These are phyloP conservation scores for Oenanthe sinensis DNA, from an alignment of 129 eudicot genomes.

Conservation along the genomic window DNA sequence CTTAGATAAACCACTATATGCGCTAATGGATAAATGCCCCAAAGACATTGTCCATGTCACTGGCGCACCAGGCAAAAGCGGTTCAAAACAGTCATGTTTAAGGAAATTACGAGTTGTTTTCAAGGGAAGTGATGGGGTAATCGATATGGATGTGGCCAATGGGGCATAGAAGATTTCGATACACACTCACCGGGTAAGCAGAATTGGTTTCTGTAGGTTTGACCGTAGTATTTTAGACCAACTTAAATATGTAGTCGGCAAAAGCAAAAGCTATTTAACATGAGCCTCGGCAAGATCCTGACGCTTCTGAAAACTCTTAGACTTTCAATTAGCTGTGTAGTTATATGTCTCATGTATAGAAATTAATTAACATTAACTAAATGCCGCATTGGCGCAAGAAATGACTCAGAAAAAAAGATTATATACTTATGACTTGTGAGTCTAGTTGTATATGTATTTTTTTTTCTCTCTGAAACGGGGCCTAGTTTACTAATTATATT, in stretches of 20 bases:
- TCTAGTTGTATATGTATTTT: too few species aligned
- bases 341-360: neutral
- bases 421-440: too few species aligned
- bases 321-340: neutral
- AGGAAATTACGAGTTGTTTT: constrained; percentile 65
- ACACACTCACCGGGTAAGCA: neutral
- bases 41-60: constrained; percentile 62
- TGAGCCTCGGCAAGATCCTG: neutral
- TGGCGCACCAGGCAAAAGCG: constrained; percentile 57
- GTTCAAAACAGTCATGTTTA: constrained; percentile 48
- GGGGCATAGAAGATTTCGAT: constrained; percentile 34
- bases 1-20: constrained; percentile 54
- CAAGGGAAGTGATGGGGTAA: constrained; percentile 51
- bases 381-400: neutral
- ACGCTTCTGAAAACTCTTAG: neutral
- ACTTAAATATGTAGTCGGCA: neutral
- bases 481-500: too few species aligned
- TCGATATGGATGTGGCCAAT: constrained; percentile 77
- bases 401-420: too few species aligned
- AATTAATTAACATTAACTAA: neutral
- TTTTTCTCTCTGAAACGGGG: too few species aligned
- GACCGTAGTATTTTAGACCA: neutral
- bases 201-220: neutral
- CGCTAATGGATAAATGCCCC: constrained; percentile 53
- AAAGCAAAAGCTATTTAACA: neutral